These are phyloP conservation scores for Rhododendron vialii DNA, from an alignment of 148 eudicot species.

Conservation along the genomic window DNA sequence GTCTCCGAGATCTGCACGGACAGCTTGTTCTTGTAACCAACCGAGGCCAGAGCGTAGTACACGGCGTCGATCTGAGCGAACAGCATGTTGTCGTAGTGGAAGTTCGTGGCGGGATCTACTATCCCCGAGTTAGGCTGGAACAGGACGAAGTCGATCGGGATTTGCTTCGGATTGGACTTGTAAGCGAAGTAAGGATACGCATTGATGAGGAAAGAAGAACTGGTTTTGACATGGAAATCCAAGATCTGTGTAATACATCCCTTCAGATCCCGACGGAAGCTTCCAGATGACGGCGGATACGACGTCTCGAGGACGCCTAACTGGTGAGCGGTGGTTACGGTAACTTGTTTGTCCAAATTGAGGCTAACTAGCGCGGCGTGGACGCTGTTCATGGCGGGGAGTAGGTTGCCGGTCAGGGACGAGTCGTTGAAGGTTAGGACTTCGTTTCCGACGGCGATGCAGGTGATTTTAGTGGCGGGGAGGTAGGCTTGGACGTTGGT, in stretches of 20 bases:
- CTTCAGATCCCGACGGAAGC: conserved; percentile 48
- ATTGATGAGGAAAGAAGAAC: conserved; percentile 72
- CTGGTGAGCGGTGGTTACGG: conserved; percentile 74
- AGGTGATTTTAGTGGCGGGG: conserved; percentile 67
- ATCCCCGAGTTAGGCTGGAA: conserved; percentile 46
- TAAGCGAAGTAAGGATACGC: conserved; percentile 91
- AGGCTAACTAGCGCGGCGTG: conserved; percentile 44
- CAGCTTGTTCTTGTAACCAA: conserved; percentile 41
- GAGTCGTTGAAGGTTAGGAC: conserved; percentile 65
- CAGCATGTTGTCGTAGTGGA: conserved; percentile 81
- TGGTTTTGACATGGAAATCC: conserved; percentile 52
- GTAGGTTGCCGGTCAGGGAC: conserved; percentile 32
- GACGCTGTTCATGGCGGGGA: conserved; percentile 73
- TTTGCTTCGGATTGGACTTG: conserved; percentile 59
- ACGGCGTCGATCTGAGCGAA: conserved; percentile 93
- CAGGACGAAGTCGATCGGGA: conserved; percentile 60
- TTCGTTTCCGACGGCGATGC: conserved; percentile 75
- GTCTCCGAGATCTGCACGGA: conserved; percentile 77
- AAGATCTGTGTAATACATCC: conserved; percentile 45
- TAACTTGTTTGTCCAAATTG: conserved; percentile 41
- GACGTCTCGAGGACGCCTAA: conserved; percentile 57
- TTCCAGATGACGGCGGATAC: conserved; percentile 75
- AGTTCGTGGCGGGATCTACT: conserved; percentile 47
- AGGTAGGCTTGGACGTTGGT: conserved; percentile 55
- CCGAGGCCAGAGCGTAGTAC: conserved; percentile 46